Base-by-base conservation (phyloP, 768 basidiomycete species). In the Lentinus brumalis region DNA sequence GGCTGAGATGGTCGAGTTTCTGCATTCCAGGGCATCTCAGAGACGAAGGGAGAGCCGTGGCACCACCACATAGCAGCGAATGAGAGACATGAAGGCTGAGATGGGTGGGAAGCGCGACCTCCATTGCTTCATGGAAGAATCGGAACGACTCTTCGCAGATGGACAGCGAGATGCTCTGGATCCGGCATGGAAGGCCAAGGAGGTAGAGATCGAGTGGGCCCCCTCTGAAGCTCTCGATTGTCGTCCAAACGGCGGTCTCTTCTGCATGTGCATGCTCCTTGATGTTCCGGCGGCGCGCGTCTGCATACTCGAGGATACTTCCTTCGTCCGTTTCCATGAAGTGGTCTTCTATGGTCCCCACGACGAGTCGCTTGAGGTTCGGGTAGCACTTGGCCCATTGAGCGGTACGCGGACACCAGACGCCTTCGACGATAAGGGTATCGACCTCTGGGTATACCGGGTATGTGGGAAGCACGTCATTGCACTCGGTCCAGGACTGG, bases 341-440 rank as follows among this genome's bases (percentile, higher is more conserved):
- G 8, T 45, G 44, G n/a, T 16, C 21, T 16, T 45, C 44, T 9
- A 45, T 45, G n/a, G 44, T 45, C 16, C 21, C n/a, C 14, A 45
- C 39, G 11, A n/a, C 10, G 5, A 53, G 30, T 38, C 26, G 10
- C 26, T 35, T 16, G 11, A 53, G 53, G 26, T 53, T 11, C 18
- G 53, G 53, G 29, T 41, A 53, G 6, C 39, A 40, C 16, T 29
- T 41, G 9, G 21, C 53, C 53, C 53, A 53, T n/a, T 53, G 53
- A 30, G 53, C 53, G 6, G 53, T 4, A 9, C 18, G 39, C 10
- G 40, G 39, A 26, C 21, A 42, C 53, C 53, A 53, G 18, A 29
- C n/a, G 11, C 21, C 53, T 26, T 26, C 39, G 21, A 53, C 15
- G 29, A 6, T 14, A 39, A 53, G 53, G 39, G 38, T 41, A 12